Percentiles rank a stretch among this genome's conserved stretches.
phyloP scores from a whole-genome alignment of 208 protist genomes.

The Crithidia bombi region DNA sequence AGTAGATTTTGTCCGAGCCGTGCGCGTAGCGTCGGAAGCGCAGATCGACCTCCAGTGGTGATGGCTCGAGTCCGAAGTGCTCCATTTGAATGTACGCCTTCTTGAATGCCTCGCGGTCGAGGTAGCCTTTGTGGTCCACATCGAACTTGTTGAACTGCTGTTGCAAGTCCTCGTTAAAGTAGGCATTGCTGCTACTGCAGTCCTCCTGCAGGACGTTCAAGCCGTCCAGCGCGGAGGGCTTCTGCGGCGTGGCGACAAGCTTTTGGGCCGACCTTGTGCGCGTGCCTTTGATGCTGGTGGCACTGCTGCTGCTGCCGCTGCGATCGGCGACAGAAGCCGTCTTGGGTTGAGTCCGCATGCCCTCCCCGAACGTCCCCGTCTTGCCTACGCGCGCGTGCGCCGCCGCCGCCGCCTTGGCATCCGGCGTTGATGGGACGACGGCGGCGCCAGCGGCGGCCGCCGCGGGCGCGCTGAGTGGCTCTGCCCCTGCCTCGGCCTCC shows the following conservation, averaged over 20 bases:
- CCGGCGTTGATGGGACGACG: neutral
- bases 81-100: slow-evolving; percentile 76
- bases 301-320: neutral
- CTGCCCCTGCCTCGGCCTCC: neutral
- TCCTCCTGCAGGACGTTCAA: slow-evolving; percentile 1
- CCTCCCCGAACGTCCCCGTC: neutral
- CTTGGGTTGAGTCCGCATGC: slow-evolving; percentile 1
- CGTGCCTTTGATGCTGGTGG: neutral
- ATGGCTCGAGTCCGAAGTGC: slow-evolving; percentile 74
- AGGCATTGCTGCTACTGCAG: neutral
- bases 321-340: neutral
- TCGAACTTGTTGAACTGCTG: slow-evolving; percentile 67
- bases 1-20: slow-evolving; percentile 58
- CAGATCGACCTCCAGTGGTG: slow-evolving; percentile 51
- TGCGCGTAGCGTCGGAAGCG: slow-evolving; percentile 60
- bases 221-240: slow-evolving; percentile 8
- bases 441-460: neutral
- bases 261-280: no score
- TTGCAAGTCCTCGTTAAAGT: slow-evolving; percentile 71
- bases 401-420: neutral
- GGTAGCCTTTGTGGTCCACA: slow-evolving; percentile 52
- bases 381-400: no score
- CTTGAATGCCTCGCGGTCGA: slow-evolving; percentile 79
- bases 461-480: no score
- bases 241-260: neutral